Conservation (phyloP, 2,329 filamentous ascomycete species). For the Colletotrichum australisinense region DNA sequence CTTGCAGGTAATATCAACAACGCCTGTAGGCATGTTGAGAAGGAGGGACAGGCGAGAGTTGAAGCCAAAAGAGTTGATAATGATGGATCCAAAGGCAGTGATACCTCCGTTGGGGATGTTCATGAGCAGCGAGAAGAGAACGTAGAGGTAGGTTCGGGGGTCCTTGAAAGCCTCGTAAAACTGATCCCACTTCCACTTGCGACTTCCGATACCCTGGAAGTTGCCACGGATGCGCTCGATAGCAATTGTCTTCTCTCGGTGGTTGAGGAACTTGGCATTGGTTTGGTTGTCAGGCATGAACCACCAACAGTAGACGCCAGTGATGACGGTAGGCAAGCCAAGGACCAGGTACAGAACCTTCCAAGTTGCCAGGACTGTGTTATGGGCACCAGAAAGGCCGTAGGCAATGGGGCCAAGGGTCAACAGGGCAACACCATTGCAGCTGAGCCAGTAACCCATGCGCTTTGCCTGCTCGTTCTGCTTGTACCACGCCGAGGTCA, state of each 20-base stretch:
- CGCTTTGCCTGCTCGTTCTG: conserved; percentile 46
- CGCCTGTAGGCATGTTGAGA: conserved; percentile 38
- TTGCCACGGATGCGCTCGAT: conserved; percentile 61
- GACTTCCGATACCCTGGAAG: conserved; percentile 61
- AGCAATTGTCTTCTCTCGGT: conserved; percentile 63
- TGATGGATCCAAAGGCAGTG: conserved; percentile 35
- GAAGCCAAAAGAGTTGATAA: conserved; percentile 38
- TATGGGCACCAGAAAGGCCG: conserved; percentile 35
- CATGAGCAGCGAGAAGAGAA: conserved; percentile 54
- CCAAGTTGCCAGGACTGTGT: conserved; percentile 36
- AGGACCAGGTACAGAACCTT: conserved; percentile 43
- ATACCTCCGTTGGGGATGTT: conserved; percentile 40
- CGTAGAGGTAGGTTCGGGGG: conserved; percentile 65
- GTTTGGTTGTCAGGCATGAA: conserved; percentile 66
- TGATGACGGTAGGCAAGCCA: conserved; percentile 41
- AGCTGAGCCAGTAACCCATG: conserved; percentile 40
- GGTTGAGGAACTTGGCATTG: conserved; percentile 67
- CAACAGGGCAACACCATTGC: conserved; percentile 38
- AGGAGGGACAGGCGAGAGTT: conserved; percentile 24
- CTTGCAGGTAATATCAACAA: conserved; percentile 36
- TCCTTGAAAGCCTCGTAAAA: conserved; percentile 58
- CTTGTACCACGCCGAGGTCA: conserved; percentile 42
- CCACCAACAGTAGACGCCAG: conserved; percentile 37
- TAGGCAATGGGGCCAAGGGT: conserved; percentile 39
- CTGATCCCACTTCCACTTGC: conserved; percentile 57